phyloP scores from a whole-genome alignment of 2,329 filamentous ascomycete species.

The Phaeomoniella chlamydospora region DNA sequence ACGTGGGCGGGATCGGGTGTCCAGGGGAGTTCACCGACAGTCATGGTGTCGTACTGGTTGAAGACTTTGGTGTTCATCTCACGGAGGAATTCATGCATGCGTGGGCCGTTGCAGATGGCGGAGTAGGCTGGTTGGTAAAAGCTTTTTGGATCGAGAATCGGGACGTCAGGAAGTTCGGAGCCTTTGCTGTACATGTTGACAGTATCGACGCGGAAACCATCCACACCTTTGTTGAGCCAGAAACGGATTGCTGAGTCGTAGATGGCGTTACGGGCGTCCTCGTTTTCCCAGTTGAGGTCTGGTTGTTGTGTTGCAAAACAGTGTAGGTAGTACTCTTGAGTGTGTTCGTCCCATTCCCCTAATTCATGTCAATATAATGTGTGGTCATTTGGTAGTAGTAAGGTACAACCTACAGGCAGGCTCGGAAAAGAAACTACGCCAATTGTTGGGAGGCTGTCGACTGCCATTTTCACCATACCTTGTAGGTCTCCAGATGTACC shows the following conservation, averaged over 20 bases:
- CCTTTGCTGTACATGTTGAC: constrained; percentile 53
- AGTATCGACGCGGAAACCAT: constrained; percentile 54
- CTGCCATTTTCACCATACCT: constrained; percentile 36
- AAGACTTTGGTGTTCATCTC: constrained; percentile 51
- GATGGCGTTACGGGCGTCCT: constrained; percentile 46
- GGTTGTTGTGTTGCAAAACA: constrained; percentile 59
- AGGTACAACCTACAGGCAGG: not conserved
- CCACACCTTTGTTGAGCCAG: constrained; percentile 57
- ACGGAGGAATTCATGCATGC: constrained; percentile 51
- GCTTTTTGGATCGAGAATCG: constrained; percentile 32
- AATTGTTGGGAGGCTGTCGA: constrained; percentile 57
- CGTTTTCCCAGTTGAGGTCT: constrained; percentile 65
- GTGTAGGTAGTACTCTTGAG: constrained; percentile 57
- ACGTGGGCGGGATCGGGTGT: constrained; percentile 45
- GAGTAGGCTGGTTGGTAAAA: constrained; percentile 35
- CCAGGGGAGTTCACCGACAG: constrained; percentile 54
- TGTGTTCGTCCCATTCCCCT: constrained; percentile 53
- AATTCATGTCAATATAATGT: no score
- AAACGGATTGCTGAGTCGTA: constrained; percentile 56
- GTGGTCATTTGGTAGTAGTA: no score
- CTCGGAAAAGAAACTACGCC: constrained; percentile 45
- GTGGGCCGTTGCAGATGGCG: constrained; percentile 53
- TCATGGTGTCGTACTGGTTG: constrained; percentile 44
- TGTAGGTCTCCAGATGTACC: constrained; percentile 42
- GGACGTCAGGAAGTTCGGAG: constrained; percentile 39